Percentiles rank a stretch among this genome's conserved stretches.
phyloP scores from a whole-genome alignment of 139 green algal species.

The Chlamydomonas applanata region DNA sequence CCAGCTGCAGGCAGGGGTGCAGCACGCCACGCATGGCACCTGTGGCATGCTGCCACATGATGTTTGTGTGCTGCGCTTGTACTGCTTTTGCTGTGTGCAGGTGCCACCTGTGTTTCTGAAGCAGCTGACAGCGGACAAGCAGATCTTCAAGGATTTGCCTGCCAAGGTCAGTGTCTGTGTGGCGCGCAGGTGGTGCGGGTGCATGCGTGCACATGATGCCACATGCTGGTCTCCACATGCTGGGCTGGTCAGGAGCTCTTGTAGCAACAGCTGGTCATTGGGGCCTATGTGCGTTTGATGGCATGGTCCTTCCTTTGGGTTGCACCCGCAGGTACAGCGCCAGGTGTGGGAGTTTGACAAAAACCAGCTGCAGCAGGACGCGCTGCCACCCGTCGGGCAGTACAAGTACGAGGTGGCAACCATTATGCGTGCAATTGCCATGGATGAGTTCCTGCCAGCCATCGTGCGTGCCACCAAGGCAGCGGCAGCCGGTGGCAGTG shows the following conservation, averaged over 20 bases:
- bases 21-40: background rate
- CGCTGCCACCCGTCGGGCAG: conserved; percentile 59
- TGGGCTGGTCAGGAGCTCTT: too few relatives aligned
- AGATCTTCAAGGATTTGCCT: conserved; percentile 75
- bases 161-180: too few relatives aligned
- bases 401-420: conserved; percentile 73
- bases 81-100: conserved; percentile 13
- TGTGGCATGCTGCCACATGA: background rate
- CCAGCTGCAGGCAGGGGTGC: background rate
- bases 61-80: too few relatives aligned
- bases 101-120: conserved; percentile 77
- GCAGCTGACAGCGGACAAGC: conserved; percentile 72
- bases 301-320: too few relatives aligned
- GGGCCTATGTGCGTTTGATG: too few relatives aligned
- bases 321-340: conserved; percentile 4
- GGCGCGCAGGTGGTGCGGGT: too few relatives aligned
- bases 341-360: conserved; percentile 85
- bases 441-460: conserved; percentile 55
- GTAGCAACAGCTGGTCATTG: too few relatives aligned
- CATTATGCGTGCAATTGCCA: conserved; percentile 63
- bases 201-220: too few relatives aligned
- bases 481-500: background rate
- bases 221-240: too few relatives aligned
- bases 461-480: background rate
- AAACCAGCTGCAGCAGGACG: conserved; percentile 75